Evolutionary conservation across 805 yeast species (phyloP).

Genomic region (Lachancea quebecensis): DNA sequence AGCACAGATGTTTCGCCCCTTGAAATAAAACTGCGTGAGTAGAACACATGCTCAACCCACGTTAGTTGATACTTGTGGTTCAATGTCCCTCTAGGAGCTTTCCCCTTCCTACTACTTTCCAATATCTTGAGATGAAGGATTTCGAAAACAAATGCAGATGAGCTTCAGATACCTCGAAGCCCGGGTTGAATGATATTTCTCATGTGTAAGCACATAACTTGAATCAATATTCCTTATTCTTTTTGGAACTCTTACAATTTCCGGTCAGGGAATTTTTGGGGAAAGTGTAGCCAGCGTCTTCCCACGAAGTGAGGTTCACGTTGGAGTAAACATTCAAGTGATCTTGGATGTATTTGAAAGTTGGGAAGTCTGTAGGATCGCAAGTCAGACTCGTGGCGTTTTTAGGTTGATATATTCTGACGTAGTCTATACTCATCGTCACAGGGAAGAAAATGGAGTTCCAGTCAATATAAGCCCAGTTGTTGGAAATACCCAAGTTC

Average conservation of each 20-base stretch:
- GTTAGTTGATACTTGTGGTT: too few relatives aligned
- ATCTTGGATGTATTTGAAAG: slow-evolving; percentile 67
- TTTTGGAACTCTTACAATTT: slow-evolving; percentile 36
- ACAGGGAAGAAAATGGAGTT: slow-evolving; percentile 70
- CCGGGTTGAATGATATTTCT: too few relatives aligned
- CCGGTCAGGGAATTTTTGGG: slow-evolving; percentile 61
- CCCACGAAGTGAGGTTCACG: slow-evolving; percentile 69
- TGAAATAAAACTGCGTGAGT: too few relatives aligned
- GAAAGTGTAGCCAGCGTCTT: slow-evolving; percentile 57
- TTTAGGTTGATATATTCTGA: slow-evolving; percentile 84
- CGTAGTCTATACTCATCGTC: slow-evolving; percentile 71
- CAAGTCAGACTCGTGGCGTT: slow-evolving; percentile 60
- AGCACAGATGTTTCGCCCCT: too few relatives aligned
- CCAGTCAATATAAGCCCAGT: slow-evolving; percentile 96
- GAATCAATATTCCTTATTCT: too few relatives aligned
- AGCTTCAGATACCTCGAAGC: not conserved
- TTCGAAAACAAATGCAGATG: not conserved
- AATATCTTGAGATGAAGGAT: too few relatives aligned
- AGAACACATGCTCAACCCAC: too few relatives aligned
- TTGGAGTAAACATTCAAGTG: slow-evolving; percentile 68
- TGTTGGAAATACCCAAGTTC: slow-evolving; percentile 85
- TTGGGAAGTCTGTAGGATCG: slow-evolving; percentile 83
- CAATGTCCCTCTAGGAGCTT: too few relatives aligned
- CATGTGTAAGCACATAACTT: too few relatives aligned
- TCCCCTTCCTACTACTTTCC: too few relatives aligned